Evolutionary conservation across 208 protist genomes (phyloP).

Genomic region (Leishmania turanica): DNA sequence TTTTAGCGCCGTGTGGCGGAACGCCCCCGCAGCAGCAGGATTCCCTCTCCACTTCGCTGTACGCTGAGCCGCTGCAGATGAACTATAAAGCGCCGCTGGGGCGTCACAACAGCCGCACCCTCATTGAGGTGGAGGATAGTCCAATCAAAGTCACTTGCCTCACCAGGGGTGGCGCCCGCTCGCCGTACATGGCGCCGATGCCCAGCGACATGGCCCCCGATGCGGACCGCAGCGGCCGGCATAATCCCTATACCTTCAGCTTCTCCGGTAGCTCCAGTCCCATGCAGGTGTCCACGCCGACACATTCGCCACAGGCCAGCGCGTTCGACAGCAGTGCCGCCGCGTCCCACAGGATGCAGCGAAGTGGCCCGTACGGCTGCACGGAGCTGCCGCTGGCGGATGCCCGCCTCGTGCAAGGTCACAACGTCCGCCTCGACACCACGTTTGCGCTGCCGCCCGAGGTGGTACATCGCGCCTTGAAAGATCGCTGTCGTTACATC

Average conservation of each 20-base stretch:
- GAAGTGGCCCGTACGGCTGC: background rate
- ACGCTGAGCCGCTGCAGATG: constrained; percentile 37
- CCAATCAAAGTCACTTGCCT: constrained; percentile 56
- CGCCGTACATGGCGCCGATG: constrained; percentile 46
- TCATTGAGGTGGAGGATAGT: constrained; percentile 49
- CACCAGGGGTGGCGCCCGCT: constrained; percentile 44
- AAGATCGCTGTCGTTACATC: constrained; percentile 77
- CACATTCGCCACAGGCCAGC: constrained; percentile 8
- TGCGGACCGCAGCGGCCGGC: constrained; percentile 21
- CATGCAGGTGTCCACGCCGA: constrained; percentile 40
- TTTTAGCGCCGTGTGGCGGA: constrained; percentile 34
- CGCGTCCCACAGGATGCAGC: background rate
- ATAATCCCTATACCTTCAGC: constrained; percentile 49
- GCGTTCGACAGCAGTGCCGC: background rate
- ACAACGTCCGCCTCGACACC: constrained; percentile 26
- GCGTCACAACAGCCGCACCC: constrained; percentile 37
- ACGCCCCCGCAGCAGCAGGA: constrained; percentile 27
- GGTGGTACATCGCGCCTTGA: constrained; percentile 67
- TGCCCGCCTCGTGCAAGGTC: constrained; percentile 15
- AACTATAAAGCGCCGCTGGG: constrained; percentile 35
- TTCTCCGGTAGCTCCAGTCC: constrained; percentile 53
- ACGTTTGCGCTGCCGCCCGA: constrained; percentile 42
- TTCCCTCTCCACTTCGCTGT: constrained; percentile 23
- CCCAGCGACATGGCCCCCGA: constrained; percentile 25
- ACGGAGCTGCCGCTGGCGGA: constrained; percentile 12